Conservation (phyloP, 202 grass and related monocot species). For the Setaria italica region DNA sequence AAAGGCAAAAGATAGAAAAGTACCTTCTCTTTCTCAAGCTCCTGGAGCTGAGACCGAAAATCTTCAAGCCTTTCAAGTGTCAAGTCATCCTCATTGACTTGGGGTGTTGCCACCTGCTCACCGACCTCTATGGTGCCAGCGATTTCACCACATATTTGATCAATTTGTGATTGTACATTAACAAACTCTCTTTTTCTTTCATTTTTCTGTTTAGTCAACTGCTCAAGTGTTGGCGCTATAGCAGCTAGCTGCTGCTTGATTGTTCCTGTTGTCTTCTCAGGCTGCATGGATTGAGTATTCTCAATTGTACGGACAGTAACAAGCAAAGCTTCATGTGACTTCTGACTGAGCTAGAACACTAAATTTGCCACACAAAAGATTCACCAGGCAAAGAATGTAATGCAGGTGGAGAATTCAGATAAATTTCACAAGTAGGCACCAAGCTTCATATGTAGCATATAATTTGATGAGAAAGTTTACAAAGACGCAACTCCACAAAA, state of each 20-base stretch:
- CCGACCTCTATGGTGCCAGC: conserved; percentile 79
- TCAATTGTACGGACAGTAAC: conserved; percentile 25
- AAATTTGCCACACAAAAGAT: conserved; percentile 16
- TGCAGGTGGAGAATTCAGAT: conserved; percentile 12
- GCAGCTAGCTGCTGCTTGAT: conserved; percentile 93
- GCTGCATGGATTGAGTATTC: conserved; percentile 50
- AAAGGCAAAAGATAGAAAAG: conserved; percentile 2
- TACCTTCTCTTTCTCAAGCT: conserved; percentile 99
- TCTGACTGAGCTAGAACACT: conserved; percentile 23
- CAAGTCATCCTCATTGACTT: conserved; percentile 84
- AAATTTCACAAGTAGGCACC: neutral
- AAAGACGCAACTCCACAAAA: neutral
- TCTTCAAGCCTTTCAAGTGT: conserved; percentile 89
- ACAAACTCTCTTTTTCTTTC: conserved; percentile 79
- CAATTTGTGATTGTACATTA: conserved; percentile 89
- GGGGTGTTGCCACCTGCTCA: conserved; percentile 65
- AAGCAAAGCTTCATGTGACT: conserved; percentile 15
- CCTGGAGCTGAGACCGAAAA: conserved; percentile 86
- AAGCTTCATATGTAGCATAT: neutral
- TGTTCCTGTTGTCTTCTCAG: conserved; percentile 89
- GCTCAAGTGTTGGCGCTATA: conserved; percentile 82
- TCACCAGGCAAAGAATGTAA: neutral
- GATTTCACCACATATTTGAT: conserved; percentile 90
- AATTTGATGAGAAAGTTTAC: conserved; percentile 17
- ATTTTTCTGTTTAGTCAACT: conserved; percentile 84